Evolutionary conservation across 129 eudicot species (phyloP).

Genomic region (Erigeron canadensis): DNA sequence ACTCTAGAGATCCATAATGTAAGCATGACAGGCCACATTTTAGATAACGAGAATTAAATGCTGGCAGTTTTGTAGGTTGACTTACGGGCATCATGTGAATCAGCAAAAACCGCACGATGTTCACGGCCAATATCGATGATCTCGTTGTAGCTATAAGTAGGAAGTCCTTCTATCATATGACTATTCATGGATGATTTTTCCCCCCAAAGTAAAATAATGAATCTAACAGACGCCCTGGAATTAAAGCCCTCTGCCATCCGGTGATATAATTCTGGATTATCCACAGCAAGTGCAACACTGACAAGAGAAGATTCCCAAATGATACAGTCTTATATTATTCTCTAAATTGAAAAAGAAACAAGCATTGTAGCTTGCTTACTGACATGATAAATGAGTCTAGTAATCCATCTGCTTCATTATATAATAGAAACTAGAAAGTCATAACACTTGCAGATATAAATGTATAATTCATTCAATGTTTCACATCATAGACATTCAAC

Average conservation of each 20-base stretch:
- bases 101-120: conserved; percentile 54
- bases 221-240: conserved; percentile 58
- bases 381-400: background rate
- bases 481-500: background rate
- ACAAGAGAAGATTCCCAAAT: conserved; percentile 11
- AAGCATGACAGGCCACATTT: background rate
- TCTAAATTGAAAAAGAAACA: background rate
- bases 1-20: background rate
- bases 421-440: background rate
- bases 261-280: conserved; percentile 75
- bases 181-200: conserved; percentile 57
- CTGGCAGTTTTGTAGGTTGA: conserved; percentile 22
- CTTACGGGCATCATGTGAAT: conserved; percentile 86
- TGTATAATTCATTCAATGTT: background rate
- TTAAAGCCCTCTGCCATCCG: conserved; percentile 53
- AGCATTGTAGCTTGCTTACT: background rate
- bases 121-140: conserved; percentile 65
- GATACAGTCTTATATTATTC: background rate
- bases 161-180: conserved; percentile 42
- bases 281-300: conserved; percentile 92
- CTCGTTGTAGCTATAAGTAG: conserved; percentile 68
- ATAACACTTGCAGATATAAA: background rate
- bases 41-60: conserved; percentile 4
- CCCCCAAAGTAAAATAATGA: conserved; percentile 82
- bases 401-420: background rate